Conservation (phyloP, 805 yeast species). For the Lipomyces orientalis region DNA sequence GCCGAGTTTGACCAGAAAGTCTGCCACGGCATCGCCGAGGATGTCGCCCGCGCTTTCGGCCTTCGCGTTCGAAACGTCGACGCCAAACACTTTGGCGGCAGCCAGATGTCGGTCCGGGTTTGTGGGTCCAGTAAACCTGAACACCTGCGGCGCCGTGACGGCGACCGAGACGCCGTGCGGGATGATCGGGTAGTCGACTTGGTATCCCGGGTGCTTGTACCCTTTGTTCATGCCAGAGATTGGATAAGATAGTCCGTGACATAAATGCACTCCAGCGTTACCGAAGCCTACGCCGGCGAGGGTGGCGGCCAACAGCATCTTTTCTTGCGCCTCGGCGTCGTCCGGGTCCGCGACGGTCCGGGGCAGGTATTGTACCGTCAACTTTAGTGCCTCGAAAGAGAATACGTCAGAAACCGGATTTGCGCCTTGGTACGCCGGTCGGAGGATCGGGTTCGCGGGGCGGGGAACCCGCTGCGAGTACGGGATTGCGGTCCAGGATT, state of each 20-base stretch:
- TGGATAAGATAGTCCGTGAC: slow-evolving; percentile 52
- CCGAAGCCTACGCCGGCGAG: slow-evolving; percentile 56
- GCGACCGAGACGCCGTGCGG: slow-evolving; percentile 56
- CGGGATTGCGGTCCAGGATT: slow-evolving; percentile 55
- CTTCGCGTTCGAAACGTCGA: slow-evolving; percentile 46
- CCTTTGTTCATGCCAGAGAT: slow-evolving; percentile 48
- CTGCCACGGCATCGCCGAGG: slow-evolving; percentile 46
- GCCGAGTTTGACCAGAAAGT: slow-evolving; percentile 46
- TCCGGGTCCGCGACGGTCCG: slow-evolving; percentile 50
- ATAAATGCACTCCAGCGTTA: slow-evolving; percentile 53
- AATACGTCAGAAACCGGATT: slow-evolving; percentile 54
- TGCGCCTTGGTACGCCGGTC: slow-evolving; percentile 53
- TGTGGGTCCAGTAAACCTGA: slow-evolving; percentile 49
- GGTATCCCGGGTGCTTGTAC: slow-evolving; percentile 48
- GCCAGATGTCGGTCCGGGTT: slow-evolving; percentile 49
- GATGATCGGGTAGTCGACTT: slow-evolving; percentile 50
- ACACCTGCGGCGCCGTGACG: slow-evolving; percentile 54
- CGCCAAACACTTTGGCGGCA: slow-evolving; percentile 48
- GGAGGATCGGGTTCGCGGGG: slow-evolving; percentile 46
- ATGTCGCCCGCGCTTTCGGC: slow-evolving; percentile 49
- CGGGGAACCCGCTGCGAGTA: slow-evolving; percentile 49
- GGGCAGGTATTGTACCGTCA: slow-evolving; percentile 51
- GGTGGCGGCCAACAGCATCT: slow-evolving; percentile 53
- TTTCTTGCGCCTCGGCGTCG: slow-evolving; percentile 52
- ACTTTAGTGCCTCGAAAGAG: slow-evolving; percentile 50